Conservation (phyloP, 2,329 filamentous ascomycete species). For the Fusarium sp. region DNA sequence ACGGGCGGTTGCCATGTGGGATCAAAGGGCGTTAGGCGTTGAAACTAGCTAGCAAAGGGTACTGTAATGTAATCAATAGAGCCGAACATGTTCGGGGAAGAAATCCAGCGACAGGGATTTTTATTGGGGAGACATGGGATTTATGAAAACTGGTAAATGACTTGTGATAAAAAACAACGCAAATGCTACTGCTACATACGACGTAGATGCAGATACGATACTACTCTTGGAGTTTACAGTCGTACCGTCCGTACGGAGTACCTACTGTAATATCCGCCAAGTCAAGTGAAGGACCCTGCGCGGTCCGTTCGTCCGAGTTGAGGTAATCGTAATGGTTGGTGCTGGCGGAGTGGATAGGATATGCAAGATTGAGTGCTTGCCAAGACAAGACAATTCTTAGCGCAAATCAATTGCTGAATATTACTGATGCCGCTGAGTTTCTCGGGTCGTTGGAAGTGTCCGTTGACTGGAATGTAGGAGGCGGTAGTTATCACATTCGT, state of each 20-base stretch:
- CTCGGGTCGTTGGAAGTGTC: conserved; percentile 1
- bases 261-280: conserved; percentile 2
- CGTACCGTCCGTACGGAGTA: neutral
- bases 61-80: conserved; percentile 26
- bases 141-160: conserved; percentile 36
- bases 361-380: conserved; percentile 42
- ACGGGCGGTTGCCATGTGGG: conserved; percentile 31
- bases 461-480: conserved; percentile 15
- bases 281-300: conserved; percentile 6
- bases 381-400: conserved; percentile 18
- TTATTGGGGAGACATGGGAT: conserved; percentile 29
- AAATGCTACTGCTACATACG: conserved; percentile 9
- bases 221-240: conserved; percentile 2
- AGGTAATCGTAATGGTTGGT: conserved; percentile 19
- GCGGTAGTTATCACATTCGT: conserved; percentile 11
- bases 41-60: conserved; percentile 2
- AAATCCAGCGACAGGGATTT: conserved; percentile 38
- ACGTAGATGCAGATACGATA: neutral
- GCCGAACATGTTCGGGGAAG: conserved; percentile 30
- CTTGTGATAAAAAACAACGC: conserved; percentile 26
- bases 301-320: conserved; percentile 18
- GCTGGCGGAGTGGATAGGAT: conserved; percentile 17
- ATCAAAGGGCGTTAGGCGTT: conserved; percentile 24
- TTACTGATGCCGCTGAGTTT: neutral
- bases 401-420: conserved; percentile 1